phyloP scores from a whole-genome alignment of 2,329 filamentous ascomycete species.

The Claviceps digitariae region DNA sequence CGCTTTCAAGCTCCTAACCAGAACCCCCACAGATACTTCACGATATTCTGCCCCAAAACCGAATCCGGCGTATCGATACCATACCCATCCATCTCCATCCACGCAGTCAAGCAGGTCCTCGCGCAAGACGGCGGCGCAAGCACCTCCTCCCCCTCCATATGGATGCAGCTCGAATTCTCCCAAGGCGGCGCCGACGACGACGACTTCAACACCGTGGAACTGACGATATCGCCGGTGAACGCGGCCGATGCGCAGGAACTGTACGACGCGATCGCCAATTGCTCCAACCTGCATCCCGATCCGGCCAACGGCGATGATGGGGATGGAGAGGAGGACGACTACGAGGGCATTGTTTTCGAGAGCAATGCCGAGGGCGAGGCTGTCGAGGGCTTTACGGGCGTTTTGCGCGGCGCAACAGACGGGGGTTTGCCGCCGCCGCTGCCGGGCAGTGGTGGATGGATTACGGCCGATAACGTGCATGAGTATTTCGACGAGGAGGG shows the following conservation, averaged over 20 bases:
- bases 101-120: constrained; percentile 52
- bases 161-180: constrained; percentile 55
- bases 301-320: constrained; percentile 44
- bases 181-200: constrained; percentile 46
- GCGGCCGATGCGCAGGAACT: constrained; percentile 27
- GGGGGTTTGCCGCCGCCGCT: constrained; percentile 50
- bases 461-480: constrained; percentile 82
- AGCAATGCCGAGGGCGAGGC: constrained; percentile 33
- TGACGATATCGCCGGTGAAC: constrained; percentile 47
- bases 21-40: constrained; percentile 28
- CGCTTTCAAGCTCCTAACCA: not conserved
- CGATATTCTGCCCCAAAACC: constrained; percentile 46
- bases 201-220: constrained; percentile 51
- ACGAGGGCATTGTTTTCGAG: constrained; percentile 45
- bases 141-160: constrained; percentile 39
- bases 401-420: constrained; percentile 31
- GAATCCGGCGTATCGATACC: constrained; percentile 53
- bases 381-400: constrained; percentile 43
- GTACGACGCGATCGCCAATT: constrained; percentile 58
- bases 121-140: constrained; percentile 19
- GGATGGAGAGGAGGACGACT: constrained; percentile 32
- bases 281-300: constrained; percentile 66
- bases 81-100: constrained; percentile 62
- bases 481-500: constrained; percentile 72
- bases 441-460: constrained; percentile 67